Evolutionary conservation across 176 grass and related monocot species (phyloP).

Genomic region (Oryza longistaminata): DNA sequence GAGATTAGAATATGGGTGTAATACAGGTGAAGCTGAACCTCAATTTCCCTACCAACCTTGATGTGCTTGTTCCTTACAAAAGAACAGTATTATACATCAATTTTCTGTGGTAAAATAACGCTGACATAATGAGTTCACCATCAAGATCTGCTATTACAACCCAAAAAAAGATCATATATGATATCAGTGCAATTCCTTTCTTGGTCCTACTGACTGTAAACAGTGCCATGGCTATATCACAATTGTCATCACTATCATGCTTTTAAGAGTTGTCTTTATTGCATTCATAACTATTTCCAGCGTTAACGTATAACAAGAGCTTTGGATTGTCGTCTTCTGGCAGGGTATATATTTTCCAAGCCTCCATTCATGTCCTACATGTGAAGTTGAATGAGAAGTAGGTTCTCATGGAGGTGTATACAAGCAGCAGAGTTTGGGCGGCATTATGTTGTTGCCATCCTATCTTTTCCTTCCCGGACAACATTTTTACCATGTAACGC

Average conservation of each 20-base stretch:
- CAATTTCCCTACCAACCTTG: background rate
- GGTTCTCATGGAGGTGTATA: slow-evolving; percentile 43
- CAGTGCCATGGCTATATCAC: background rate
- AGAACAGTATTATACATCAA: background rate
- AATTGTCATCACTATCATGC: slow-evolving; percentile 15
- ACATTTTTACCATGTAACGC: slow-evolving; percentile 47
- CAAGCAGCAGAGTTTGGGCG: slow-evolving; percentile 30
- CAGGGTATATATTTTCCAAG: slow-evolving; percentile 71
- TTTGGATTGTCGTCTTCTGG: slow-evolving; percentile 20
- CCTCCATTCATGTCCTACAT: slow-evolving; percentile 46
- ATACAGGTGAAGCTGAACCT: slow-evolving; percentile 20
- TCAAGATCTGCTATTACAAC: slow-evolving; percentile 1
- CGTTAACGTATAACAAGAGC: background rate
- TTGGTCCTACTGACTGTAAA: background rate
- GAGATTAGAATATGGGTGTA: background rate
- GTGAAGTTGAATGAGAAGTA: slow-evolving; percentile 33
- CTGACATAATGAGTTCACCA: background rate
- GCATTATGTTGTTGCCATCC: background rate
- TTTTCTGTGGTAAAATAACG: background rate
- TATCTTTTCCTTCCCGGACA: slow-evolving; percentile 35
- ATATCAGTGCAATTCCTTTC: background rate
- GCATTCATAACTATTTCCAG: slow-evolving; percentile 8
- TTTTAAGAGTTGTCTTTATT: slow-evolving; percentile 14
- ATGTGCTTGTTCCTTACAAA: background rate
- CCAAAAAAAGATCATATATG: background rate